Base-by-base conservation (phyloP, 192 early-diverging fungal genomes). In the Haplosporangium gracile region DNA sequence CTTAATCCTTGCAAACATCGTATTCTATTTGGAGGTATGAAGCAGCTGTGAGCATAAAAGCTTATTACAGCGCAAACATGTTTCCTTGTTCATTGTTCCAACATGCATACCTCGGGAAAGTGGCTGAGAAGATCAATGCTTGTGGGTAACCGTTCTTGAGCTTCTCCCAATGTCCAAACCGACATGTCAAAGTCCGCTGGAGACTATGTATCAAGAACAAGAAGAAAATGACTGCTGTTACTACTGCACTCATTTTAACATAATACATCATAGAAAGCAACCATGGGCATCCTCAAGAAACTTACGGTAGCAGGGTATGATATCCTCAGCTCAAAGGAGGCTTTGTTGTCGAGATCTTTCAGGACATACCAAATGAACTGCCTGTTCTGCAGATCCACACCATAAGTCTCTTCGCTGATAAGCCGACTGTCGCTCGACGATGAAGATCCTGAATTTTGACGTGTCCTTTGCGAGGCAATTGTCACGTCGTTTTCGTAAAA, bases 241-340 rank as follows among this genome's bases (percentile, higher is more conserved):
- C 4, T 36, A 43, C 22, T 39, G 0, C 2, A 29, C 4, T 39
- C 45, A 51, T 51, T 73, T n/a, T 73, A 2, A 16, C 4, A 7
- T 18, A 26, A 22, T 16, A 20, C 43, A 15, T 15, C 15, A 43
- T 40, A 68, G 22, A 43, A 51, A 55, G 60, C 11, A 22, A 16
- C 0, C 2, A 51, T 0, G 20, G 5, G 49, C 16, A 51, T 51
- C 18, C 20, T 51, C 20, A 20, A 51, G 15, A 16, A 18, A 51
- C 57, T 60, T 80, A 89, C 89, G 22, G 89, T 80, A 10, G 89
- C 79, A 40, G 85, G 85, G 47, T 89, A 89, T 0, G 89, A 89
- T 34, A 89, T 69, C 26, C 89, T 74, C 51, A 84, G 43, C 43
- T 89, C 89, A 72, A 81, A 89, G 10, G 85, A 85, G 0, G 78